Evolutionary conservation across 306 rosid genomes (phyloP), one percentile per base, ranked within the genome.

Genomic region (Quercus bicolor): DNA sequence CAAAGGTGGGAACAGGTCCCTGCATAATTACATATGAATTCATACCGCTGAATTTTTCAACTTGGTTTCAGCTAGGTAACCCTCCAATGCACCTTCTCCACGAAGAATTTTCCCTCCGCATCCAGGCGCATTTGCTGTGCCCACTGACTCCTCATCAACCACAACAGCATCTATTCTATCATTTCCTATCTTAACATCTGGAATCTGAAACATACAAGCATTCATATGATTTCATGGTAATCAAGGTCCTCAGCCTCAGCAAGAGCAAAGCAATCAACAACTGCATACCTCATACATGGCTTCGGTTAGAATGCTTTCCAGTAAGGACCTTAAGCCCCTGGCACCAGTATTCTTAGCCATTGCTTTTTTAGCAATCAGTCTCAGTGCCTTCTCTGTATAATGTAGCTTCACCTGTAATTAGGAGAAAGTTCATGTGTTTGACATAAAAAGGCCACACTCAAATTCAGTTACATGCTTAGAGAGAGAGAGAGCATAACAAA

Each of bases 321-420:
- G 80, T 71, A 94, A 57, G 62, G 98, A 87, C 84, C 98, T 92
- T 77, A 92, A 85, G 61, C 98, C 98, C 83, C 98, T 89, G 54
- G 98, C 98, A 71, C 98, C 97, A 1, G 98, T 94, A 83, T 94
- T 94, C 86, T 92, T 94, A 51, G 88, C 87, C 95, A 94, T 91
- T 37, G 98, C 97, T 84, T 91, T 92, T 77, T 87, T 82, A 60
- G 98, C 95, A 84, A 92, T 87, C 66, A 83, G 76, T 85, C 92
- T 91, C 31, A 91, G 81, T 68, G 98, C 97, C 28, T 86, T 88
- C 54, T 86, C 95, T 2, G 89, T 84, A 77, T 70, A 92, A 82
- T 94, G 93, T 75, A 94, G 90, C 84, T 92, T 92, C 72, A 94
- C 98, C 98, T 94, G 84, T 61, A 79, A 81, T 59, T 61, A 13